Conservation (phyloP, 2,329 filamentous ascomycete species). For the Sphaerostilbella broomeana region DNA sequence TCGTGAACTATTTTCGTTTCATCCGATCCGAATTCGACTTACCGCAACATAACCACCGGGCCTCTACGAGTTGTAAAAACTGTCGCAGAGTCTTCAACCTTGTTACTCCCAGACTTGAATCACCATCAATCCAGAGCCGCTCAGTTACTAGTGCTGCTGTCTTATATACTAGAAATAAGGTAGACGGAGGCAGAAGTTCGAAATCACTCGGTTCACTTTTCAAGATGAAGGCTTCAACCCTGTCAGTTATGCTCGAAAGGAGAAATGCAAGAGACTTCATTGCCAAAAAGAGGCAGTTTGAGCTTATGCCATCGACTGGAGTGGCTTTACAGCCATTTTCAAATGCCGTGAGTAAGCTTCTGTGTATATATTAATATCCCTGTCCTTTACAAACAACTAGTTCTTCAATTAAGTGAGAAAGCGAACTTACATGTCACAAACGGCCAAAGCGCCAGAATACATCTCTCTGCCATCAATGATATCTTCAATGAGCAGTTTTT, state of each 20-base stretch:
- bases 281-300: not conserved
- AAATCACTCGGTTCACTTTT: not conserved
- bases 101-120: not conserved
- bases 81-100: not conserved
- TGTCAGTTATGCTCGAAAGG: not conserved
- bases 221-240: not conserved
- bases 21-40: not conserved
- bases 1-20: no score
- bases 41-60: constrained; percentile 1
- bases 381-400: no score
- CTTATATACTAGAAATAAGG: not conserved
- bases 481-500: no score
- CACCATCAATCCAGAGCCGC: not conserved
- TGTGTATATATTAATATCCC: not conserved
- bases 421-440: no score
- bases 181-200: not conserved
- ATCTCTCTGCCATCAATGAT: no score
- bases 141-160: not conserved
- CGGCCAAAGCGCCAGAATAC: no score
- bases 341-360: not conserved
- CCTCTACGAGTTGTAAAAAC: not conserved
- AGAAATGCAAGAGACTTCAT: not conserved
- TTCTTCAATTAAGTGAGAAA: no score
- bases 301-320: not conserved
- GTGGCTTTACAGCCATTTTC: not conserved